Conservation (phyloP, 176 grass and related monocot genomes). For the Musa acuminata region DNA sequence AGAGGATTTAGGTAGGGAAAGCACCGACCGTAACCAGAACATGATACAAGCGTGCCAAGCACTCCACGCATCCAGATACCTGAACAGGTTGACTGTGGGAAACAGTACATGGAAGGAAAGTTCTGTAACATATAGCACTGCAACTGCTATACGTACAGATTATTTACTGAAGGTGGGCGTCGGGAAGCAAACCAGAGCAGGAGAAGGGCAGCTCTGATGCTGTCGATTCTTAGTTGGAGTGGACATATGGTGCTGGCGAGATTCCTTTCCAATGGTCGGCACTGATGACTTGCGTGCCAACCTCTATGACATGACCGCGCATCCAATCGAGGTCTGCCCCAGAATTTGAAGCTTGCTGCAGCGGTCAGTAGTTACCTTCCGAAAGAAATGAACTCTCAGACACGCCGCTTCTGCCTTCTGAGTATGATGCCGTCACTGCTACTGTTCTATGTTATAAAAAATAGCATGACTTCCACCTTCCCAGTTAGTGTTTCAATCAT, state of each 20-base stretch:
- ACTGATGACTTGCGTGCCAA: not conserved
- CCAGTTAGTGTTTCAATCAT: not conserved
- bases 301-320: not conserved
- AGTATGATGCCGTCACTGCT: too few species aligned
- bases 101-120: not conserved
- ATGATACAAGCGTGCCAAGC: not conserved
- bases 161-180: not conserved
- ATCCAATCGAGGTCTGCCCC: not conserved
- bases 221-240: not conserved
- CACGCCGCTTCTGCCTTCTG: too few species aligned
- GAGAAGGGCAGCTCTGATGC: not conserved
- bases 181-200: not conserved
- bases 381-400: not conserved
- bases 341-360: not conserved
- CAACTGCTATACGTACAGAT: not conserved
- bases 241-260: not conserved
- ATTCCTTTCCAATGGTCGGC: not conserved
- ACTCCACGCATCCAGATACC: not conserved
- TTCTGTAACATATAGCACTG: not conserved
- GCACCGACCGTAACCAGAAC: not conserved
- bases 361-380: not conserved
- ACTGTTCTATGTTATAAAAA: not conserved
- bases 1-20: not conserved
- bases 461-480: not conserved
- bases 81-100: not conserved